A percentile compares a stretch with the other conserved stretches of the same genome.
These are phyloP conservation scores for Rubia balearica DNA, from an alignment of 305 asterid species.

Conservation along the genomic window DNA sequence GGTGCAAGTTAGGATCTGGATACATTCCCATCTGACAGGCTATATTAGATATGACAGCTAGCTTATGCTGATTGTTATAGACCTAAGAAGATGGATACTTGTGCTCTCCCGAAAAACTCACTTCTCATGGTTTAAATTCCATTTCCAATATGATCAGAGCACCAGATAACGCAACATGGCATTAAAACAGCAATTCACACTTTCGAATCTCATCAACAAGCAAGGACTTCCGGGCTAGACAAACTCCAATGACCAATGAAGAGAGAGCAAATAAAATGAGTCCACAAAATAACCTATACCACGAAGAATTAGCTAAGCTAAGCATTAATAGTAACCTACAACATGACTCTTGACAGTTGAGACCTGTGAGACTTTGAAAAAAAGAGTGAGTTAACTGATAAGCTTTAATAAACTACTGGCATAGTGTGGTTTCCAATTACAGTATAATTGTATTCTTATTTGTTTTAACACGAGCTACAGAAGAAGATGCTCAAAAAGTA, in stretches of 20 bases:
- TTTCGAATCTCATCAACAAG: not conserved
- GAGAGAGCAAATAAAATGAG: not conserved
- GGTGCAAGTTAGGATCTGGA: not conserved
- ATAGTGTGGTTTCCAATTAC: not conserved
- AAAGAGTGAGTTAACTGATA: not conserved
- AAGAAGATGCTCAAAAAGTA: not conserved
- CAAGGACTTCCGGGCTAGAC: not conserved
- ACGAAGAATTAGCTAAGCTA: not conserved
- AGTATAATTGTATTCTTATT: not conserved
- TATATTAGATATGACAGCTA: not conserved
- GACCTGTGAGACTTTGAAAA: not conserved
- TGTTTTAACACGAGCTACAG: not conserved
- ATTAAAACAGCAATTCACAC: not conserved
- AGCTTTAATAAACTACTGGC: not conserved
- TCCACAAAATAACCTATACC: not conserved
- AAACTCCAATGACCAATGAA: not conserved
- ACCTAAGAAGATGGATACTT: not conserved
- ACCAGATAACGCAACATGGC: not conserved
- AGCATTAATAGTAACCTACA: not conserved
- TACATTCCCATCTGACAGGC: not conserved
- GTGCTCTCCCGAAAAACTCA: not conserved
- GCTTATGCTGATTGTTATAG: not conserved
- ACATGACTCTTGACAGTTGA: not conserved
- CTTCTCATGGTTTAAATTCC: not conserved
- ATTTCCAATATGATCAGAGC: not conserved